Conservation (phyloP, 768 basidiomycete genomes). For the Mycena venus region DNA sequence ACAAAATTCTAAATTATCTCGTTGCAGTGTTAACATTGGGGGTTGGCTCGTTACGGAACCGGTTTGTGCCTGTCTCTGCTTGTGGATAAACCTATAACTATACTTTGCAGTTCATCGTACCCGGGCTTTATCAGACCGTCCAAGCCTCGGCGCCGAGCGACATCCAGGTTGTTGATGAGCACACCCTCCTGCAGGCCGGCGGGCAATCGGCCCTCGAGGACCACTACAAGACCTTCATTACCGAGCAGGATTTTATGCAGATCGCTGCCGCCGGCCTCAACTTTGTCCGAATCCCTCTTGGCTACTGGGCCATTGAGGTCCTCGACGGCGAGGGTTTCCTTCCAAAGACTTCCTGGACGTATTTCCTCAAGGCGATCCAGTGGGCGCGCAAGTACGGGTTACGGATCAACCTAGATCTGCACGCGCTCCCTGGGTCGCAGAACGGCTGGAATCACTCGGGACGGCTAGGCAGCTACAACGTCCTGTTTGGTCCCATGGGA, state of each 20-base stretch:
- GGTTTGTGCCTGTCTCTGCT: slow-evolving; percentile 59
- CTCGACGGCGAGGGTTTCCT: slow-evolving; percentile 87
- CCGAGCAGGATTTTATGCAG: too few species aligned
- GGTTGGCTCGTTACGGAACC: slow-evolving; percentile 96
- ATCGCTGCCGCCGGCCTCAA: too few species aligned
- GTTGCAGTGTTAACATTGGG: slow-evolving; percentile 86
- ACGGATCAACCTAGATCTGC: slow-evolving; percentile 92
- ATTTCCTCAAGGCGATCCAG: too few species aligned
- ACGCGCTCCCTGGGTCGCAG: slow-evolving; percentile 84
- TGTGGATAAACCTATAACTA: neutral
- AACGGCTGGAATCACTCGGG: slow-evolving; percentile 99
- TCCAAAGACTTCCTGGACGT: slow-evolving; percentile 85
- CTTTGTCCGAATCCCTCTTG: too few species aligned
- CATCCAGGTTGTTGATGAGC: too few species aligned
- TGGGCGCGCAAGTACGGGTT: slow-evolving; percentile 99
- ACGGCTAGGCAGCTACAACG: slow-evolving; percentile 79
- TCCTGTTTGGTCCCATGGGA: slow-evolving; percentile 93
- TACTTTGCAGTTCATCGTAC: slow-evolving; percentile 58
- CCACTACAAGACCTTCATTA: slow-evolving; percentile 97
- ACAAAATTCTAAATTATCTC: too few species aligned
- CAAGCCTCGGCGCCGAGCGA: too few species aligned
- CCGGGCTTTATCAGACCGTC: slow-evolving; percentile 83
- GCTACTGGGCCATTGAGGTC: slow-evolving; percentile 94
- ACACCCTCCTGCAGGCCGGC: slow-evolving; percentile 78
- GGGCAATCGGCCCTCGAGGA: slow-evolving; percentile 80